A percentile compares a stretch with the other conserved stretches of the same genome.
Conservation (phyloP, 148 eudicot genomes). For the Fagopyrum esculentum region DNA sequence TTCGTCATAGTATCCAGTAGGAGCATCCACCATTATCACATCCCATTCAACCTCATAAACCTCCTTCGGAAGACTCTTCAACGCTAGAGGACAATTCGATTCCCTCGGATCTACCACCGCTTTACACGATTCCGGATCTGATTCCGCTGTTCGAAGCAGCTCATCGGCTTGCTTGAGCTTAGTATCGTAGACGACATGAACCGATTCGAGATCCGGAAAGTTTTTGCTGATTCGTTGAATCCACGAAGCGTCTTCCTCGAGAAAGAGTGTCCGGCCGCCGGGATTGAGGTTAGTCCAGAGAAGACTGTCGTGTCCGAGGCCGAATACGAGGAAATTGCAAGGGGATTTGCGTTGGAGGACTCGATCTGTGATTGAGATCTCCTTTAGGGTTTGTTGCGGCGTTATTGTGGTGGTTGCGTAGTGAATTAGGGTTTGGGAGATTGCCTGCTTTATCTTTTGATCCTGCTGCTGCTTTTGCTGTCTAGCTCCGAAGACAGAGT, state of each 20-base stretch:
- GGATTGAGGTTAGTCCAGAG: slow-evolving; percentile 46
- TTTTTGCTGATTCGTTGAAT: slow-evolving; percentile 21
- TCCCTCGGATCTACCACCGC: slow-evolving; percentile 17
- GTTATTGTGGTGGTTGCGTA: slow-evolving; percentile 38
- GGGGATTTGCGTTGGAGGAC: slow-evolving; percentile 28
- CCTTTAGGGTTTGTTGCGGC: slow-evolving; percentile 34
- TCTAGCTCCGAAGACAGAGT: background rate
- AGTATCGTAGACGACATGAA: slow-evolving; percentile 33
- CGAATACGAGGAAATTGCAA: slow-evolving; percentile 45
- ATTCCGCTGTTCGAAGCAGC: slow-evolving; percentile 17
- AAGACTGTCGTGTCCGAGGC: slow-evolving; percentile 42
- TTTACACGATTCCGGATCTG: slow-evolving; percentile 17
- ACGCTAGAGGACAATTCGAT: slow-evolving; percentile 29
- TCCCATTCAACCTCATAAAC: slow-evolving; percentile 52
- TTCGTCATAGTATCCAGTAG: slow-evolving; percentile 32
- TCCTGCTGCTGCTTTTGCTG: background rate
- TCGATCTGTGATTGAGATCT: slow-evolving; percentile 26
- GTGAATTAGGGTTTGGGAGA: slow-evolving; percentile 28
- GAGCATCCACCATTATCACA: slow-evolving; percentile 52
- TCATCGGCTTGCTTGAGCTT: slow-evolving; percentile 28
- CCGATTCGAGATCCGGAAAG: slow-evolving; percentile 25
- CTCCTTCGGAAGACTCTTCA: slow-evolving; percentile 26
- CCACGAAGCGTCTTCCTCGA: slow-evolving; percentile 50
- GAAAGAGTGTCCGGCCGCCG: slow-evolving; percentile 42
- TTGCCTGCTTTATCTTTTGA: background rate